phyloP scores from a whole-genome alignment of 2,329 filamentous ascomycete species.

The Pseudomassariella vexata region DNA sequence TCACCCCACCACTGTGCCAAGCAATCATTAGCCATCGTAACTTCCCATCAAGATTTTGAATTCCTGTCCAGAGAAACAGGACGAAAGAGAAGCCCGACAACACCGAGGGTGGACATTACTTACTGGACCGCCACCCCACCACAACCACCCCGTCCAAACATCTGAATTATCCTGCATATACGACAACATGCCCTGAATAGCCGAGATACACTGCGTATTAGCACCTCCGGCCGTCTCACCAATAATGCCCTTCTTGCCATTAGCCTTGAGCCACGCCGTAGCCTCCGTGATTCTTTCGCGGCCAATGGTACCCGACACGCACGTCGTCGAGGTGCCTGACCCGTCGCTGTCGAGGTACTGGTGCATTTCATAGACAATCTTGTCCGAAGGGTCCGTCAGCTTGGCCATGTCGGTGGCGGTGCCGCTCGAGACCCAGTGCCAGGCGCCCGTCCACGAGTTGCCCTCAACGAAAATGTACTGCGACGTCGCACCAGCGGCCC shows the following conservation, averaged over 20 bases:
- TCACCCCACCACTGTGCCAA: constrained; percentile 18
- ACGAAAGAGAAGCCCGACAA: too few species aligned
- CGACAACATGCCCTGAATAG: constrained; percentile 44
- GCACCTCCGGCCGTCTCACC: constrained; percentile 51
- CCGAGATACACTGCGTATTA: constrained; percentile 43
- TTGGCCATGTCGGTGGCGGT: constrained; percentile 1
- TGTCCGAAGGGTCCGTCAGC: constrained; percentile 34
- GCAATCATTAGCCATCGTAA: too few species aligned
- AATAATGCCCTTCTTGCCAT: constrained; percentile 47
- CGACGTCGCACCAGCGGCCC: constrained; percentile 48
- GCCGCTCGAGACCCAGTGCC: constrained; percentile 26
- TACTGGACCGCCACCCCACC: neutral
- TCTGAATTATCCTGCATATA: constrained; percentile 49
- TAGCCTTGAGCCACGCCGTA: constrained; percentile 33
- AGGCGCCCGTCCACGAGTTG: constrained; percentile 47
- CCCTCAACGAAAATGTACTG: constrained; percentile 49
- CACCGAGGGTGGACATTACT: too few species aligned
- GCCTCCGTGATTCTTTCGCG: constrained; percentile 31
- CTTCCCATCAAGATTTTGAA: too few species aligned
- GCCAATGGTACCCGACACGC: constrained; percentile 44
- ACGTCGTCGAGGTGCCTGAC: constrained; percentile 42
- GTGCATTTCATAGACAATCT: constrained; percentile 53
- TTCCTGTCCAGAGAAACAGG: too few species aligned
- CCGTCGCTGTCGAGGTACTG: constrained; percentile 52
- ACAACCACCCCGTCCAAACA: constrained; percentile 44